phyloP scores from a whole-genome alignment of 2,329 filamentous ascomycete species.

The Escovopsis sp. region DNA sequence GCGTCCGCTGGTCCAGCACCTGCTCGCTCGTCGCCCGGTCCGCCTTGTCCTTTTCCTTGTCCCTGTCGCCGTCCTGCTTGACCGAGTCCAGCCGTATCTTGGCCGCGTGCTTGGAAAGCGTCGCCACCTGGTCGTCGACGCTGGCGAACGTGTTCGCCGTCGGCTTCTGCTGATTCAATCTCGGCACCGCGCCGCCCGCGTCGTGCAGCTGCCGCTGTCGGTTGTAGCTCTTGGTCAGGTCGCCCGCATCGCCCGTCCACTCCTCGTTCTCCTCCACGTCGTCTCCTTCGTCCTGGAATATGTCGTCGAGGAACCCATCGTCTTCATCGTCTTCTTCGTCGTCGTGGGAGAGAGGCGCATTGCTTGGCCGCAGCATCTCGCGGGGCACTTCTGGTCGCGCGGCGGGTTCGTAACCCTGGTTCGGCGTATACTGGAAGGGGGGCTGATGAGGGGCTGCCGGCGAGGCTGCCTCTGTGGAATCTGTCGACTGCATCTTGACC shows the following conservation, averaged over 20 bases:
- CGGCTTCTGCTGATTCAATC: constrained; percentile 65
- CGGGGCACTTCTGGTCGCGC: constrained; percentile 15
- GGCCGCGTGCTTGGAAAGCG: constrained; percentile 68
- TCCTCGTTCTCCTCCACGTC: constrained; percentile 50
- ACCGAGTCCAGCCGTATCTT: constrained; percentile 68
- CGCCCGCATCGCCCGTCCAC: constrained; percentile 41
- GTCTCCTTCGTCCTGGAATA: constrained; percentile 22
- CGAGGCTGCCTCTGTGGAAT: constrained; percentile 10
- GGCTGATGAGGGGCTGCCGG: constrained; percentile 29
- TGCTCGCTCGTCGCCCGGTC: constrained; percentile 91
- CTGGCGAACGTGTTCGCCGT: constrained; percentile 63
- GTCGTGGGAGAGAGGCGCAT: constrained; percentile 15
- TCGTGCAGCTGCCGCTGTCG: constrained; percentile 57
- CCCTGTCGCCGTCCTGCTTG: constrained; percentile 35
- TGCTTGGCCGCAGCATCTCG: constrained; percentile 12
- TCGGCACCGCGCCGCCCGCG: constrained; percentile 35
- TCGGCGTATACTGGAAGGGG: constrained; percentile 27
- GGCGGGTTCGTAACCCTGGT: constrained; percentile 27
- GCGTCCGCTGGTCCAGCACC: constrained; percentile 82
- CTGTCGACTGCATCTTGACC: constrained; percentile 3
- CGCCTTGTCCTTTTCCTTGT: constrained; percentile 73
- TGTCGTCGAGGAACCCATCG: constrained; percentile 14
- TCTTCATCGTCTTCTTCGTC: constrained; percentile 21
- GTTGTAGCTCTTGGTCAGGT: constrained; percentile 80
- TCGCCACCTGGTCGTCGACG: constrained; percentile 75